phyloP scores from a whole-genome alignment of 345 rosid genomes.

The Pugionium dolabratum region DNA sequence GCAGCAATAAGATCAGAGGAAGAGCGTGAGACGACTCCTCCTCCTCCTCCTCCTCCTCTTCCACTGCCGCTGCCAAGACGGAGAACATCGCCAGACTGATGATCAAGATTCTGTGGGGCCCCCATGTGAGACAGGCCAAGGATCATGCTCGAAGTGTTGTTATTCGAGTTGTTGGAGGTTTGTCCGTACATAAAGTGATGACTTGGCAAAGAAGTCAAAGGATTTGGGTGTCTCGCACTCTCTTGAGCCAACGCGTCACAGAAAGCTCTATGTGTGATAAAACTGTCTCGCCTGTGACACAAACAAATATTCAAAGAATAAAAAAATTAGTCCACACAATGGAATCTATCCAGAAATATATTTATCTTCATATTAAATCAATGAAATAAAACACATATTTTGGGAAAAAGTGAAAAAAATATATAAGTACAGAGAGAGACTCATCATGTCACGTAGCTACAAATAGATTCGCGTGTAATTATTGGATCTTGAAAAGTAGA shows the following conservation, averaged over 20 bases:
- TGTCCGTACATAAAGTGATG: conserved; percentile 59
- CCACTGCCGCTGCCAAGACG: conserved; percentile 47
- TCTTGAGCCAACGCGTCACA: conserved; percentile 86
- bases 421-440: conserved; percentile 32
- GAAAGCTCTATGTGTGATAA: conserved; percentile 79
- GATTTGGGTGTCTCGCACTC: conserved; percentile 70
- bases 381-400: conserved; percentile 32
- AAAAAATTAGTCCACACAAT: conserved; percentile 10
- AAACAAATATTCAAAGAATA: neutral
- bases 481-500: conserved; percentile 43
- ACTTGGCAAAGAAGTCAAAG: conserved; percentile 53
- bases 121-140: conserved; percentile 64
- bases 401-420: conserved; percentile 26
- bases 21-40: conserved; percentile 39
- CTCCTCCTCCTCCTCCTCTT: conserved; percentile 32
- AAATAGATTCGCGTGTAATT: conserved; percentile 44
- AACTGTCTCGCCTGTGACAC: conserved; percentile 70
- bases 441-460: conserved; percentile 44
- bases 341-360: conserved; percentile 38
- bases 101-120: conserved; percentile 45
- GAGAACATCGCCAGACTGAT: conserved; percentile 49
- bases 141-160: conserved; percentile 48
- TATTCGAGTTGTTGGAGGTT: conserved; percentile 45
- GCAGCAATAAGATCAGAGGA: conserved; percentile 57
- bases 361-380: conserved; percentile 2